Conservation (phyloP, 1,139 yeast species). For the Blastobotrys buckinghamii region DNA sequence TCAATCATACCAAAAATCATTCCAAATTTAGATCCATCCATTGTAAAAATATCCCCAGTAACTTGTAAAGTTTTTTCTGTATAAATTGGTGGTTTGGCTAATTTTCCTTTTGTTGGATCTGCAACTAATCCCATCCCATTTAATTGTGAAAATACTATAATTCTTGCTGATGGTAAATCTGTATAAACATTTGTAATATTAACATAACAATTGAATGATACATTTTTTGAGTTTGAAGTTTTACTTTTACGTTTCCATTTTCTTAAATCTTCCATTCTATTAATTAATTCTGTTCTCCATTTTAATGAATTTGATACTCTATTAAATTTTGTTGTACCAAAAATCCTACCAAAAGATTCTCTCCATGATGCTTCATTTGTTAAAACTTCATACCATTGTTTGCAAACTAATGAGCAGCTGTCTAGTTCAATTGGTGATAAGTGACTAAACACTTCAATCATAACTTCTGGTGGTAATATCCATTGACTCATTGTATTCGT, state of each 20-base stretch:
- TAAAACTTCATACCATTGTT: conserved; percentile 28
- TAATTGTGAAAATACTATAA: conserved; percentile 24
- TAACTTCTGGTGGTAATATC: conserved; percentile 36
- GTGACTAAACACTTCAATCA: conserved; percentile 27
- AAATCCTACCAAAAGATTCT: conserved; percentile 24
- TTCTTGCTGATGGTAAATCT: conserved; percentile 28
- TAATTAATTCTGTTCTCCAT: conserved; percentile 32
- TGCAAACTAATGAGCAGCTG: conserved; percentile 30
- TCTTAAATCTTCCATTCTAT: conserved; percentile 26
- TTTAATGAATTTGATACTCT: conserved; percentile 25
- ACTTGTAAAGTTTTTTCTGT: conserved; percentile 23
- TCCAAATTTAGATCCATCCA: conserved; percentile 32
- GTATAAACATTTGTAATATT: conserved; percentile 24
- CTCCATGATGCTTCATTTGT: conserved; percentile 34
- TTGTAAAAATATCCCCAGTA: conserved; percentile 18
- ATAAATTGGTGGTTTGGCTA: conserved; percentile 28
- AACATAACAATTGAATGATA: conserved; percentile 28
- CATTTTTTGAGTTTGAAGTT: conserved; percentile 25
- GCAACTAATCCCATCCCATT: conserved; percentile 29
- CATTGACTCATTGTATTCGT: conserved; percentile 1
- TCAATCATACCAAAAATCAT: conserved; percentile 27
- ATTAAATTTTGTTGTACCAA: conserved; percentile 22
- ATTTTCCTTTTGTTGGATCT: conserved; percentile 32
- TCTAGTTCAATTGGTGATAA: conserved; percentile 30
- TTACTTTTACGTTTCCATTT: conserved; percentile 32